Evolutionary conservation across 768 basidiomycete genomes (phyloP).

Genomic region (Chiua virens): DNA sequence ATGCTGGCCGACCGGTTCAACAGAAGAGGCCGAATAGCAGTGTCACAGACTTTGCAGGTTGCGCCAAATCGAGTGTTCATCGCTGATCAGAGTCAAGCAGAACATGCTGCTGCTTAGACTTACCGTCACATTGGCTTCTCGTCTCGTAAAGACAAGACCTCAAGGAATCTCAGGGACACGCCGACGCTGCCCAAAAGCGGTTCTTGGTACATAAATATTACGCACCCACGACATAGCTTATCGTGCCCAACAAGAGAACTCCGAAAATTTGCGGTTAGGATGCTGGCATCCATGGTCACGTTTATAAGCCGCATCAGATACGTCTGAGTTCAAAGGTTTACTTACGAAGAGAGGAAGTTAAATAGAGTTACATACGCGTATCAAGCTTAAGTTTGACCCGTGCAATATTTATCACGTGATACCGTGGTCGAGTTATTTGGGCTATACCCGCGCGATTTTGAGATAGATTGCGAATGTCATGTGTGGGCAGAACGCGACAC

Average conservation of each 20-base stretch:
- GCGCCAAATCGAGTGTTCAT: background rate
- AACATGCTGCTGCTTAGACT: background rate
- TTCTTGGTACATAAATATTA: background rate
- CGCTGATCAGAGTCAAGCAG: constrained; percentile 4
- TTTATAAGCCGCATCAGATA: constrained; percentile 4
- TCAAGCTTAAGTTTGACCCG: constrained; percentile 25
- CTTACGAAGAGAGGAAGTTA: constrained; percentile 1
- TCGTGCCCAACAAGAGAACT: background rate
- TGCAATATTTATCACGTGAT: constrained; percentile 6
- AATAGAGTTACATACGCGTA: constrained; percentile 20
- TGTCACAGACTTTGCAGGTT: background rate
- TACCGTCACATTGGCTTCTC: constrained; percentile 4
- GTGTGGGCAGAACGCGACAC: background rate
- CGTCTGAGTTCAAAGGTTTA: constrained; percentile 20
- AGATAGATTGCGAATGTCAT: background rate
- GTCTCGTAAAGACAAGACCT: constrained; percentile 9
- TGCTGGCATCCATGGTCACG: constrained; percentile 11
- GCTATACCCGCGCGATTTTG: background rate
- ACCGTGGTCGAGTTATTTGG: background rate
- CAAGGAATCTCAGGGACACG: background rate
- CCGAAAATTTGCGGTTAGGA: constrained; percentile 4
- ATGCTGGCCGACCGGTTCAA: background rate
- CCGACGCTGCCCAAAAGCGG: background rate
- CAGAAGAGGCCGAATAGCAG: background rate
- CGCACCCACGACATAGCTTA: background rate